Percentiles rank a stretch among this genome's conserved stretches.
phyloP scores from a whole-genome alignment of 352 stramenopile species.

The Blastocystis sp. region DNA sequence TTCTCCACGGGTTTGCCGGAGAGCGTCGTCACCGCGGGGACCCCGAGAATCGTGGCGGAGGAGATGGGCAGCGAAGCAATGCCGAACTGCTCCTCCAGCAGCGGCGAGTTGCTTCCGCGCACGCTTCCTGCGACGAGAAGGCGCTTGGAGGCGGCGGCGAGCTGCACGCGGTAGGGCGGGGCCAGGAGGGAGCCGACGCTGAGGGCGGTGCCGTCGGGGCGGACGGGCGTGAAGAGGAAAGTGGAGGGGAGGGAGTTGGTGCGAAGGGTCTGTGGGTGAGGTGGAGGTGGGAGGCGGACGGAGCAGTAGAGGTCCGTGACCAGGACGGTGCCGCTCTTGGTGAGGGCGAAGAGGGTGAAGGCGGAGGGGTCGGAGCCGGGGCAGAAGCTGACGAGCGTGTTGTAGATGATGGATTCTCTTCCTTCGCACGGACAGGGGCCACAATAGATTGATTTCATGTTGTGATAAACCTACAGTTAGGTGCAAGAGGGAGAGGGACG shows the following conservation, averaged over 20 bases:
- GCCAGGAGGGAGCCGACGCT: neutral
- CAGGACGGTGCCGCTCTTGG: neutral
- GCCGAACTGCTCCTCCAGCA: neutral
- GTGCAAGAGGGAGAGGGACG: neutral
- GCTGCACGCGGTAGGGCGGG: neutral
- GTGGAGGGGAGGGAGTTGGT: neutral
- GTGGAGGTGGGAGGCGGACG: neutral
- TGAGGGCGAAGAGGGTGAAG: conserved; percentile 23
- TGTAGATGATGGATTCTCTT: neutral
- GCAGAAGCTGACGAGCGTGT: conserved; percentile 6
- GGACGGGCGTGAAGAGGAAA: neutral
- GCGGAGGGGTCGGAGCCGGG: neutral
- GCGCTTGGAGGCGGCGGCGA: too few relatives aligned
- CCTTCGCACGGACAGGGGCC: neutral
- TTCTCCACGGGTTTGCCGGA: neutral
- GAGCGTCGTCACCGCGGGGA: neutral
- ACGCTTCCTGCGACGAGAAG: conserved; percentile 7
- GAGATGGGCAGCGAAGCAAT: neutral
- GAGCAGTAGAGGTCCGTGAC: conserved; percentile 7
- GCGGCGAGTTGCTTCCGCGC: neutral
- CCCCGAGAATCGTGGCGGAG: neutral
- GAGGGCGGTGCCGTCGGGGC: neutral
- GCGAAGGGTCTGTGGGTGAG: neutral
- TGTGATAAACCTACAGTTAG: conserved; percentile 3
- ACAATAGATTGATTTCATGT: neutral